These are phyloP conservation scores for Vicia villosa DNA, from an alignment of 306 rosid genomes.

Conservation along the genomic window DNA sequence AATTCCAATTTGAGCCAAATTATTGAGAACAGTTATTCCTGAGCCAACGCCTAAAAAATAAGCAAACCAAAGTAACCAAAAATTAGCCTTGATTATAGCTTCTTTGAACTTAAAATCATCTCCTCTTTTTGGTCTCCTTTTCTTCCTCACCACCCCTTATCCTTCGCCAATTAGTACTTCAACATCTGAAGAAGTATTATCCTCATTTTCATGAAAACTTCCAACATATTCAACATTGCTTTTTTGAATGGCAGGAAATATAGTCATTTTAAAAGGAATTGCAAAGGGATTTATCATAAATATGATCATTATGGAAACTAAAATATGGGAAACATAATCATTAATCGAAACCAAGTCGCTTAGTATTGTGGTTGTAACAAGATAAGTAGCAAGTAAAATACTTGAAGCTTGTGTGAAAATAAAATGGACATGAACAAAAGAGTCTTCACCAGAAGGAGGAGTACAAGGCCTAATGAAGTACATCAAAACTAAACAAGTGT, in stretches of 20 bases:
- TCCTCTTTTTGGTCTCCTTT: slow-evolving; percentile 76
- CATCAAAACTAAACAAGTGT: slow-evolving; percentile 74
- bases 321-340: slow-evolving; percentile 49
- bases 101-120: slow-evolving; percentile 80
- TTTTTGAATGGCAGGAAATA: slow-evolving; percentile 52
- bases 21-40: slow-evolving; percentile 82
- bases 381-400: too few relatives aligned
- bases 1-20: slow-evolving; percentile 84
- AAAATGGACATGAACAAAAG: slow-evolving; percentile 65
- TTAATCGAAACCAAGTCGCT: slow-evolving; percentile 52
- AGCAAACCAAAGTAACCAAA: slow-evolving; percentile 86
- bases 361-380: too few relatives aligned
- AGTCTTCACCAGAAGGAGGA: slow-evolving; percentile 83
- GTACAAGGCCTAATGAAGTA: slow-evolving; percentile 71
- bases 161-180: slow-evolving; percentile 81
- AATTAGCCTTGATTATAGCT: slow-evolving; percentile 82
- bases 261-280: slow-evolving; percentile 80
- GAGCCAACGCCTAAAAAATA: slow-evolving; percentile 78
- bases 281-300: slow-evolving; percentile 69
- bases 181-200: slow-evolving; percentile 68
- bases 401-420: too few relatives aligned
- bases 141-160: slow-evolving; percentile 78
- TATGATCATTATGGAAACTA: slow-evolving; percentile 64
- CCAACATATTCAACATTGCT: slow-evolving; percentile 45
- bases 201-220: slow-evolving; percentile 57